Percentiles rank a stretch among this genome's conserved stretches.
Evolutionary conservation across 495 filamentous ascomycete genomes (phyloP).

Genomic region (Pseudomonodictys pantanalensis): DNA sequence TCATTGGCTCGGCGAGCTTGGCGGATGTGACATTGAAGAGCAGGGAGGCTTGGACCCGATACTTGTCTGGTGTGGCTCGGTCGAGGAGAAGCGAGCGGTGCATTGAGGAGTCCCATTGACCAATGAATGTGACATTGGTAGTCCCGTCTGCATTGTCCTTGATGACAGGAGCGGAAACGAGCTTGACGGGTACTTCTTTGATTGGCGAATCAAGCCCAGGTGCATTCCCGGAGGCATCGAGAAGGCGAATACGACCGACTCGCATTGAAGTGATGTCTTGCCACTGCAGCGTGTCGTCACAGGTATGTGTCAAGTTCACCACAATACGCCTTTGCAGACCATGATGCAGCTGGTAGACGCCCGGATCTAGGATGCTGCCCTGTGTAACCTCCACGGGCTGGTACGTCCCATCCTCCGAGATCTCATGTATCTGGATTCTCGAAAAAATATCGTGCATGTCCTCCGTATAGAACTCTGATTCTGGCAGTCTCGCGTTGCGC

Average conservation of each 20-base stretch:
- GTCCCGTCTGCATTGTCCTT: slow-evolving; percentile 87
- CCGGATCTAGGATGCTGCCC: slow-evolving; percentile 72
- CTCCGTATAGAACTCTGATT: slow-evolving; percentile 87
- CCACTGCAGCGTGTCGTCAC: slow-evolving; percentile 83
- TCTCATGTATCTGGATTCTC: slow-evolving; percentile 79
- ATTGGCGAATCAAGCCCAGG: slow-evolving; percentile 70
- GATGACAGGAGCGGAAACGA: slow-evolving; percentile 69
- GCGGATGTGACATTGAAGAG: slow-evolving; percentile 77
- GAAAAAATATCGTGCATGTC: slow-evolving; percentile 93
- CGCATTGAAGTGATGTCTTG: slow-evolving; percentile 70
- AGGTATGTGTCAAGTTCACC: slow-evolving; percentile 83
- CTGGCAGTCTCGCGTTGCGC: slow-evolving; percentile 67
- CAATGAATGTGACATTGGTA: slow-evolving; percentile 75
- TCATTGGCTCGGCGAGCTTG: slow-evolving; percentile 76
- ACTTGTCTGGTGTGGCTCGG: slow-evolving; percentile 82
- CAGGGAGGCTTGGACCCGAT: slow-evolving; percentile 82
- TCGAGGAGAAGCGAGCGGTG: slow-evolving; percentile 88
- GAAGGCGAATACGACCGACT: slow-evolving; percentile 73
- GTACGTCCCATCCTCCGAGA: slow-evolving; percentile 88
- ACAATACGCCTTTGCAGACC: slow-evolving; percentile 87
- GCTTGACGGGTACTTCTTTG: slow-evolving; percentile 72
- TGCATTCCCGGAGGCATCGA: slow-evolving; percentile 80
- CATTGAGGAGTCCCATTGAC: slow-evolving; percentile 94
- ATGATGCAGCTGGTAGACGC: slow-evolving; percentile 92
- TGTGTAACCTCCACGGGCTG: slow-evolving; percentile 90